Conservation (phyloP, 1,284 basidiomycete genomes). For the Cystobasidiaceae sp. region DNA sequence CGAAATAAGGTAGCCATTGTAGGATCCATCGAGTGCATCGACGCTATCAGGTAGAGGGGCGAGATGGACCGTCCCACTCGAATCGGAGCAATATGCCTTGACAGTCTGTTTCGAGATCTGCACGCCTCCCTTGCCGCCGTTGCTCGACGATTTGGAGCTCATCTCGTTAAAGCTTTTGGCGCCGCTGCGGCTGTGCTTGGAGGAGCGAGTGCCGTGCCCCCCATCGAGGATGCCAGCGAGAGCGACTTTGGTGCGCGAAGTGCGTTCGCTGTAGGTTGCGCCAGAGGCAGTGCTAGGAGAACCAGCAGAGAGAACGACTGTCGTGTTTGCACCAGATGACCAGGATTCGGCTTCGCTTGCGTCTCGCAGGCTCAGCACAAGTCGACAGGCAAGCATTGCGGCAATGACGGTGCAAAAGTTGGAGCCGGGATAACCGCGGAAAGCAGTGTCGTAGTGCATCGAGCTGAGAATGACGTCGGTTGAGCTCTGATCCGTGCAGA, state of each 20-base stretch:
- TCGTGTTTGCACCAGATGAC: not conserved
- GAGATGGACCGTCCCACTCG: not conserved
- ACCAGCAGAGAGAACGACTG: not conserved
- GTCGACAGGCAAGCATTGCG: not conserved
- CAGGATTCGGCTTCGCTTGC: not conserved
- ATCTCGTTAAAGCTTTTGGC: too few relatives aligned
- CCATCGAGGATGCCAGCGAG: too few relatives aligned
- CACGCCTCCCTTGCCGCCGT: too few relatives aligned
- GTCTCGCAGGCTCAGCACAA: not conserved
- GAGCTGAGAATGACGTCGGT: not conserved
- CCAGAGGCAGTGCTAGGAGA: too few relatives aligned
- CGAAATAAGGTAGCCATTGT: too few relatives aligned
- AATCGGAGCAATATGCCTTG: not conserved
- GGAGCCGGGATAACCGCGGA: slow-evolving; percentile 6
- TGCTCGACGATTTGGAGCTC: too few relatives aligned
- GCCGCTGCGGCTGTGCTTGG: too few relatives aligned
- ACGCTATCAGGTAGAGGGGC: not conserved
- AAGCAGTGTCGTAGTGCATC: not conserved
- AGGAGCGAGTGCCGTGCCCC: too few relatives aligned
- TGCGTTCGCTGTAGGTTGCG: not conserved
- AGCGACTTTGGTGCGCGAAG: not conserved
- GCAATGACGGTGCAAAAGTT: slow-evolving; percentile 3
- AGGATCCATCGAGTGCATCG: not conserved
- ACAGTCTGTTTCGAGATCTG: not conserved
- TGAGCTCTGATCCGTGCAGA: too few relatives aligned